Conservation (phyloP, 2,329 filamentous ascomycete genomes). For the Eutypa lata region DNA sequence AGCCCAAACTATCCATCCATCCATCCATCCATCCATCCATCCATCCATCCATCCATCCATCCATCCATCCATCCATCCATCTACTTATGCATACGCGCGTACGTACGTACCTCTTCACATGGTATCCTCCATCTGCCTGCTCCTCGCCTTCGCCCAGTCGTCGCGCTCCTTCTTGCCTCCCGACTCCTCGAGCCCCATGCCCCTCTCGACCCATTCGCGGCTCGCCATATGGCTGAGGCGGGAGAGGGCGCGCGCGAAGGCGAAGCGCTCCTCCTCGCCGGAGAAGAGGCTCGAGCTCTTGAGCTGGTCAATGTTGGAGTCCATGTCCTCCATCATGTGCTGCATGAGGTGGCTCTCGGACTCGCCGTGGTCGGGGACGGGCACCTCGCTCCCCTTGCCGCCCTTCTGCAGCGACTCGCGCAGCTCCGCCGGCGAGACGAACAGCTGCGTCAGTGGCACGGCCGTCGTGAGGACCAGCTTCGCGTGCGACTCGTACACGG, state of each 20-base stretch:
- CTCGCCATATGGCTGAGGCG: slow-evolving; percentile 90
- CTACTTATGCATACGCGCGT: too few species aligned
- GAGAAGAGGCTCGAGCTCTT: slow-evolving; percentile 86
- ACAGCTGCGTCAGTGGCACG: slow-evolving; percentile 80
- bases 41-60: too few species aligned
- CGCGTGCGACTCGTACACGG: slow-evolving; percentile 88
- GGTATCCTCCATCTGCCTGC: slow-evolving; percentile 65
- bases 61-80: too few species aligned
- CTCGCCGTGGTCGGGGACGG: slow-evolving; percentile 15
- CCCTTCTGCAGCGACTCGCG: slow-evolving; percentile 55
- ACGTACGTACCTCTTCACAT: slow-evolving; percentile 41
- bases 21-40: neutral
- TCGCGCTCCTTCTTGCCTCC: slow-evolving; percentile 66
- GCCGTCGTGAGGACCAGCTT: slow-evolving; percentile 92
- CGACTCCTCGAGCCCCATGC: slow-evolving; percentile 60
- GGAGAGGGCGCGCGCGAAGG: slow-evolving; percentile 85
- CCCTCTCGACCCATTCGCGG: slow-evolving; percentile 89
- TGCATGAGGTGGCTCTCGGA: slow-evolving; percentile 67
- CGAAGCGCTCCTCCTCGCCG: slow-evolving; percentile 94
- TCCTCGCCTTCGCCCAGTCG: slow-evolving; percentile 62
- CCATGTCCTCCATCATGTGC: slow-evolving; percentile 82
- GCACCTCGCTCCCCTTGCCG: slow-evolving; percentile 5
- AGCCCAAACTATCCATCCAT: neutral
- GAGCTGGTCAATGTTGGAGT: slow-evolving; percentile 77
- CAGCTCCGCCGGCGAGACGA: slow-evolving; percentile 71